Evolutionary conservation across 1,284 basidiomycete species (phyloP).

Genomic region (Sporisorium sorghi): DNA sequence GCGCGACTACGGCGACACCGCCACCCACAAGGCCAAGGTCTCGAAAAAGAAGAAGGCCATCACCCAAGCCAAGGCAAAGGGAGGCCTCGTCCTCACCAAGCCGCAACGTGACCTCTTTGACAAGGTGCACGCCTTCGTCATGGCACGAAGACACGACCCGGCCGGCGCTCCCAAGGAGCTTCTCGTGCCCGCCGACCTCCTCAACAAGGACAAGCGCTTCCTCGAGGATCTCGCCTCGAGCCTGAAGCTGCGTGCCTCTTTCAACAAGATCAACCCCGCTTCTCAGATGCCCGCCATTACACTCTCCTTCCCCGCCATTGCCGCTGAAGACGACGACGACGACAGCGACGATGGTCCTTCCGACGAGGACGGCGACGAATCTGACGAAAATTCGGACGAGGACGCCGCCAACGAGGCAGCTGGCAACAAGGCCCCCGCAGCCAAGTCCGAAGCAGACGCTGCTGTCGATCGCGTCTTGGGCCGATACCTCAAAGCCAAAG

Average conservation of each 20-base stretch:
- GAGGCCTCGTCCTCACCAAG: conserved; percentile 44
- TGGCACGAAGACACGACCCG: conserved; percentile 81
- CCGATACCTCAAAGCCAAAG: conserved; percentile 86
- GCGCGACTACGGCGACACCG: conserved; percentile 86
- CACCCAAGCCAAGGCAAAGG: conserved; percentile 80
- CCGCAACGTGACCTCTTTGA: conserved; percentile 44
- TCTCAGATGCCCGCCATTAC: conserved; percentile 56
- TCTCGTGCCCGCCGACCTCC: conserved; percentile 45
- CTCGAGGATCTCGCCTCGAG: conserved; percentile 55
- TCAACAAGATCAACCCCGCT: conserved; percentile 64
- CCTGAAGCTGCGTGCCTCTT: conserved; percentile 57
- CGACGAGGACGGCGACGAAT: conserved; percentile 39
- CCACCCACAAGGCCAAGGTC: conserved; percentile 69
- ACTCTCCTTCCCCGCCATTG: conserved; percentile 48
- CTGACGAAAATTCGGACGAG: conserved; percentile 66
- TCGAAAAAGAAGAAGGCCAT: conserved; percentile 76
- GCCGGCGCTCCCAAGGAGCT: conserved; percentile 52
- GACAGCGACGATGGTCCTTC: conserved; percentile 35
- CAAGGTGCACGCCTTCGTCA: conserved; percentile 79
- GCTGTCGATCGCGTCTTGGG: conserved; percentile 85
- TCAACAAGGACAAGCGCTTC: conserved; percentile 55
- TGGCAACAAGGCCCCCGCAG: conserved; percentile 10
- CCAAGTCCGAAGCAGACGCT: conserved; percentile 64
- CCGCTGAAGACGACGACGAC: conserved; percentile 38
- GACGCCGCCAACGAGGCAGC: conserved; percentile 71